Evolutionary conservation across 2,329 filamentous ascomycete species (phyloP), one percentile per base, ranked within the genome.

Genomic region (Teratosphaeria nubilosa): DNA sequence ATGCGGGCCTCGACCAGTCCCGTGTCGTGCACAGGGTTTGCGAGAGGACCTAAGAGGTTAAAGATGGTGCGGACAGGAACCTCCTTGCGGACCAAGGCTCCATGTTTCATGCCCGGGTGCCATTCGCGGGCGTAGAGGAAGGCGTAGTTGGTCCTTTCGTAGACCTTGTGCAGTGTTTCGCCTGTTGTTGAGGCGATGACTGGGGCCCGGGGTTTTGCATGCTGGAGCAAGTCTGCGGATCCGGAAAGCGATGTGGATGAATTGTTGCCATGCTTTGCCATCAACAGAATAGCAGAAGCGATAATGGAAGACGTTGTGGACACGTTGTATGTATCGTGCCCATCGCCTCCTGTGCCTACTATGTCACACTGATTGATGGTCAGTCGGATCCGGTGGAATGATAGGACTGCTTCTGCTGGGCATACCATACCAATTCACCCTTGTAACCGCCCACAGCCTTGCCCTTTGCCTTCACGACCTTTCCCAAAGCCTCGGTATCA

Each of bases 291-390:
- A 4, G 91, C 85, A 5, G 91, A 95, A 53, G 90, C 90, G 54
- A 99, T 79, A 69, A 99, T 96, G 20, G 91, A 96, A 2, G 94
- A 85, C 6, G 94, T 96, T 4, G 94, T 99, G 66, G 88, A 94
- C 72, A 99, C 92, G 74, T 99, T 99, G 84, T 96, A 99, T 34
- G 94, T 99, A 74, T 95, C 90, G 80, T 97, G 91, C 22, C 88
- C 87, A 77, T 99, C 94, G 69, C 94, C 94, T 64, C 94, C 94
- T 7, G 94, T 99, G 65, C 94, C 94, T 59, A 99, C 94, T 72
- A 99, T 97, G 73, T 99, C 94, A 72, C 91, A 86, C 82, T 85
- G 63, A 30, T 25, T 30, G 16, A 16, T 34, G 34, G 60, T 65
- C 41, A 63, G 31, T 41, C 5, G 20, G 6, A 41, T 10, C 16